Evolutionary conservation across 2,329 filamentous ascomycete species (phyloP), one percentile per base, ranked within the genome.

Genomic region (Neocatenulostroma microsporum): DNA sequence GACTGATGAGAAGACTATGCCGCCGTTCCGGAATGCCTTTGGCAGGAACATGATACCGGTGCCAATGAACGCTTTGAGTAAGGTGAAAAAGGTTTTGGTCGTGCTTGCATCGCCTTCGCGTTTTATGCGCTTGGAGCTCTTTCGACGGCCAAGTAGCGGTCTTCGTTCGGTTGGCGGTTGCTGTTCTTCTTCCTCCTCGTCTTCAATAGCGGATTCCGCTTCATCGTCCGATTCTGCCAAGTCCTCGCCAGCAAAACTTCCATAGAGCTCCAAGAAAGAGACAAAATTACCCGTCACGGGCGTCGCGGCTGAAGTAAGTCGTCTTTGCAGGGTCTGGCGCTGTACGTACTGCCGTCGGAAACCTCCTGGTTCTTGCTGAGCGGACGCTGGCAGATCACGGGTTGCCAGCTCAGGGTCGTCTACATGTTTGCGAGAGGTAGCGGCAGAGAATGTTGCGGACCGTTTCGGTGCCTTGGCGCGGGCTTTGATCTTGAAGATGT

Each of bases 1-100:
- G 33, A 84, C 61, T 0, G 77, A 79, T 0, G 82, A 85, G 55
- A 87, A 87, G 9, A 85, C 64, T 34, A 87, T 78, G 17, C 82
- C 82, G 23, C 82, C 82, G 46, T 87, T 87, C 52, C 76, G 76
- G 62, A 86, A 87, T 0, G 82, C 82, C 54, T 84, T 86, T 30
- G 82, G 82, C 29, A 87, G 58, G 53, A 87, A 87, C 77, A 87
- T 84, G 57, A 87, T 86, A 42, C 82, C 82, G 0, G 82, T 87
- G 31, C 82, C 82, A 36, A 87, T 74, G 50, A 87, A 87, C 1
- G 82, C 82, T 58, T 87, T 87, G 34, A 87, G 65, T 8, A 86
- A 66, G 0, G 82, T 87, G 57, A 86, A 85, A 61, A 87, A 87
- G 0, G 82, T 80, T 62, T 84, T 82, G 25, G 72, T 62, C n/a